Evolutionary conservation across 129 eudicot species (phyloP), one percentile per base, ranked within the genome.

Genomic region (Escallonia rubra): DNA sequence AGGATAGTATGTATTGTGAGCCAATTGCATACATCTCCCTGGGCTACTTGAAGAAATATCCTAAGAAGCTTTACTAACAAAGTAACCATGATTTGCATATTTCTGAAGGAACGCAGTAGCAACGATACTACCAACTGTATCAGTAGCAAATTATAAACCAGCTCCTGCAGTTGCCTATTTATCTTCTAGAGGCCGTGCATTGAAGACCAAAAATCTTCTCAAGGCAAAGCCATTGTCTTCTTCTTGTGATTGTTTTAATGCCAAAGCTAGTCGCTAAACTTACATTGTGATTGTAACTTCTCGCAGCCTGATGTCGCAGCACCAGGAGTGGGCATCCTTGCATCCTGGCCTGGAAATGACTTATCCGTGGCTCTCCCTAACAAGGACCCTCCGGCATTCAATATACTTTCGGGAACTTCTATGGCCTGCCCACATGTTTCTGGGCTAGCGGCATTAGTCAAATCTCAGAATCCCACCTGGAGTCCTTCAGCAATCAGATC

Each of bases 361-460:
- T 70, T 76, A 0, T 59, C 59, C 4, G 79, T 48, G 53, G 74
- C 79, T 44, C 70, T 86, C 34, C 63, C 74, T 0, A 90, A 79
- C 44, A 79, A 65, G 50, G 70, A 48, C 2, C 78, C 84, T 16
- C 90, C 96, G 0, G 78, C 13, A n/a, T 91, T 73, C 73, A 73
- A 71, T 51, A 15, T 87, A 61, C 65, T 87, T 47, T 91, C 96
- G 0, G 97, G 97, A 66, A 91, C 97, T 48, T 91, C 96, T 7
- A 91, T 91, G 98, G 64, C 98, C 10, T 83, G 96, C 70, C 96
- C 96, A 3, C 98, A 91, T 44, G 88, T 91, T 56, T 70, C 98
- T 3, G 98, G 95, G 41, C 48, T 91, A 6, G 89, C 81, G 40
- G 98, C 94, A 57, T 61, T 72, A 52, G 76, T 88, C 41, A 88